Base-by-base conservation (phyloP, 495 filamentous ascomycete genomes). In the Penicillium alfredii region DNA sequence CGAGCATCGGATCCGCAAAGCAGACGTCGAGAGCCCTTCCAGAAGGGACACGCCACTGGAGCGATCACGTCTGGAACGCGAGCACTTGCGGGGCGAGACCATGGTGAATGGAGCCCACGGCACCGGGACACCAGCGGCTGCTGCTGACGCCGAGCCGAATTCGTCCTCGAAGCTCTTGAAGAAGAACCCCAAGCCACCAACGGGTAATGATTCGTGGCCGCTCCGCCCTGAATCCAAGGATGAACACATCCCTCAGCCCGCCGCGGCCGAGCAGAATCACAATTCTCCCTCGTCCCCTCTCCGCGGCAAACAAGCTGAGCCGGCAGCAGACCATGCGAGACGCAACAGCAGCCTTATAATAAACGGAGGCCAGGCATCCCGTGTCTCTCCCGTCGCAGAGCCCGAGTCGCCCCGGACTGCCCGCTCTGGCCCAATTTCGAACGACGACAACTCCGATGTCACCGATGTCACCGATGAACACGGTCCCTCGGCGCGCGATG, bases 31-130 rank as follows among this genome's bases (percentile, higher is more conserved):
- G 40, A 61, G 56, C 13, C 37, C 58, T 0, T 40, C 58, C 7
- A 45, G 53, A 14, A 45, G 51, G 31, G 58, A 67, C n/a, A 59
- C 47, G 6, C 58, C 58, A 16, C 35, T 60, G n/a, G 64, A 69
- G 37, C 55, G 58, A 10, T 51, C 62, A 8, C 58, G 45, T 11
- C 30, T 58, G 38, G 58, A 61, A 35, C 55, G 49, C 24, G 48
- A 53, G 4, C 53, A 52, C 8, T 10, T 45, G 29, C 53, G 40
- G 6, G 51, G 45, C 12, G 50, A 57, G 16, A 11, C 42, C 12
- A 30, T 42, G 8, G 15, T 45, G 23, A 49, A 51, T 27, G 47
- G 43, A 14, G 22, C 45, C 32, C 26, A 40, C 18, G 33, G 45
- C 5, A 41, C 27, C 15, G 51, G 6, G 45, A 46, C 4, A 49